Percentiles rank a stretch among this genome's conserved stretches.
These are phyloP conservation scores for Trichophyton simii DNA, from an alignment of 2,329 filamentous ascomycete species.

Conservation along the genomic window DNA sequence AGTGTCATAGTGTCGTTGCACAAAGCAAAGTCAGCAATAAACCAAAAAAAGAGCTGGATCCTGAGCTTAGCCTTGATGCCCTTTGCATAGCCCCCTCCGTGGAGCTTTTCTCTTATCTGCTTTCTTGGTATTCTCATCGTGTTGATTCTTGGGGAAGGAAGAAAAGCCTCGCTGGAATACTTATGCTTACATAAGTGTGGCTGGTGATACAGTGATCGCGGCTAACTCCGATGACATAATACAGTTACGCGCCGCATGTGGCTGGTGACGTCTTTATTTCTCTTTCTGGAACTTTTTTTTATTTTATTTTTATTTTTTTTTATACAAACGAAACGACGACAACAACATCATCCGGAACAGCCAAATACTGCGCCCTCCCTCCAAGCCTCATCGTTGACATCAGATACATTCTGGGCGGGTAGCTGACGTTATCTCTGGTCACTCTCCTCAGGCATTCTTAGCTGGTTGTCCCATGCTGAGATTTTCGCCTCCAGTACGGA, in stretches of 20 bases:
- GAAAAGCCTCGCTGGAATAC: background rate
- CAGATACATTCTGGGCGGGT: background rate
- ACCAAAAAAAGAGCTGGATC: background rate
- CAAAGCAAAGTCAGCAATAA: background rate
- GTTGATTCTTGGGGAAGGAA: background rate
- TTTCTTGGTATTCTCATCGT: background rate
- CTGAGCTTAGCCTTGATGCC: background rate
- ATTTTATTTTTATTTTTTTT: no score
- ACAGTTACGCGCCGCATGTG: background rate
- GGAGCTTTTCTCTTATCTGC: background rate
- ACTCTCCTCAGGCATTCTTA: background rate
- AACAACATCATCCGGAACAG: background rate
- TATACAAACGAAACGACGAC: no score
- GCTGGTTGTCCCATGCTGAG: background rate
- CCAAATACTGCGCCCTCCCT: background rate
- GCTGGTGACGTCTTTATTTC: background rate
- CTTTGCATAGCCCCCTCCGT: background rate
- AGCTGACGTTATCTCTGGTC: background rate
- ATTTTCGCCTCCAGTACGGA: background rate
- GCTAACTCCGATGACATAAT: background rate
- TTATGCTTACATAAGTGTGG: background rate
- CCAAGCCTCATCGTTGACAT: background rate
- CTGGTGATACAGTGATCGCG: background rate
- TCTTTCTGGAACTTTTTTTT: background rate
- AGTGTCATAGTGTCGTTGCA: background rate